Evolutionary conservation across 805 yeast species (phyloP), one percentile per base, ranked within the genome.

Genomic region (Wickerhamomyces strasburgensis): DNA sequence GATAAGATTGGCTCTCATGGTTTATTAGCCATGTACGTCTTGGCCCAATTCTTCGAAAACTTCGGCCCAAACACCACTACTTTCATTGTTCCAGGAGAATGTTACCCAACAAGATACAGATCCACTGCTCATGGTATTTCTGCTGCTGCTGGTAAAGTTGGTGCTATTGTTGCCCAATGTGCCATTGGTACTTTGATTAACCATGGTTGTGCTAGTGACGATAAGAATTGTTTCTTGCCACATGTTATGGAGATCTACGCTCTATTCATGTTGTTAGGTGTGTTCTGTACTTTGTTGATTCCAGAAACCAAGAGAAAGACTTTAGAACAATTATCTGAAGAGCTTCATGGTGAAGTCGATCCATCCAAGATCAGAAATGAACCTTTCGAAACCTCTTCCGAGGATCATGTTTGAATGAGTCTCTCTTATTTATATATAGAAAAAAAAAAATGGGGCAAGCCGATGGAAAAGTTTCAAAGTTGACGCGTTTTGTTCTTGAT

Each of bases 241-340:
- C 95, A 87, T 52, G 95, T 87, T 49, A 86, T 87, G 94, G 88
- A 87, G 69, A 86, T 87, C 60, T 87, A 84, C 61, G 95, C 96
- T 15, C 70, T 87, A 38, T 87, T 87, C 75, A 87, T 87, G 96
- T 71, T 87, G 65, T 49, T 80, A 34, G 96, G 96, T 70, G 51
- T 77, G 51, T 64, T 71, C 54, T 61, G 78, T 29, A 63, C 93
- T 11, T 58, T 83, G 37, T 71, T 84, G 54, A 67, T 86, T 48
- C 95, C 95, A 53, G 96, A 87, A 72, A 86, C 96, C 44, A 84
- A 83, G 78, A 79, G 95, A 73, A 78, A 76, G 76, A 84, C 96
- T 33, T 74, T 87, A 53, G 96, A 87, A 72, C 80, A 85, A 60
- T 73, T 87, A 44, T 64, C 79, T 49, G 95, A 84, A 66, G 75